Evolutionary conservation across 2,329 filamentous ascomycete genomes (phyloP).

Genomic region (Colletotrichum aenigma): DNA sequence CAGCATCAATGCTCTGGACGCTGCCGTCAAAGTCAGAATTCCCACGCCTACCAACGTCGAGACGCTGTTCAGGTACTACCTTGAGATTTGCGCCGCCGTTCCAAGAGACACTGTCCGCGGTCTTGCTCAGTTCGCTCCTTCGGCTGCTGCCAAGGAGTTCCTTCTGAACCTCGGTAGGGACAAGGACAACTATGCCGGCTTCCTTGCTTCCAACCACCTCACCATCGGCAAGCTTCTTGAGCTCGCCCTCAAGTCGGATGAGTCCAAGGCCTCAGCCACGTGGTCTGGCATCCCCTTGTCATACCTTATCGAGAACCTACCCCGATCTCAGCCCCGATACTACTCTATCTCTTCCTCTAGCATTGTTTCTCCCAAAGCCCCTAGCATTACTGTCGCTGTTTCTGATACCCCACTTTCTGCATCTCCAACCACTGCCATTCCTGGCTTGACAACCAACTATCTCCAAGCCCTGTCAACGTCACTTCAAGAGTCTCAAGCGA

Average conservation of each 20-base stretch:
- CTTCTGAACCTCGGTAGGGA: conserved; percentile 31
- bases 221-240: conserved; percentile 28
- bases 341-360: conserved; percentile 67
- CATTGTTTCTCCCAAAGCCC: conserved; percentile 24
- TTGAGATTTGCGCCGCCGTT: conserved; percentile 42
- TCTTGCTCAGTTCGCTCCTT: not conserved
- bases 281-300: conserved; percentile 41
- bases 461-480: conserved; percentile 19
- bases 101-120: conserved; percentile 29
- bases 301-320: conserved; percentile 59
- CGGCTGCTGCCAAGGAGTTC: not conserved
- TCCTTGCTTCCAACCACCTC: conserved; percentile 25
- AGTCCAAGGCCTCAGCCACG: not conserved
- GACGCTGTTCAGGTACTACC: conserved; percentile 45
- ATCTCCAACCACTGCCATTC: conserved; percentile 27
- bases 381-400: conserved; percentile 4
- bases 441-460: conserved; percentile 30
- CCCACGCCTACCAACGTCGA: conserved; percentile 43
- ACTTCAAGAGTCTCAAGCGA: not conserved
- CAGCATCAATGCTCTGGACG: conserved; percentile 25
- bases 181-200: conserved; percentile 30
- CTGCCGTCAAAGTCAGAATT: conserved; percentile 26
- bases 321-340: conserved; percentile 61
- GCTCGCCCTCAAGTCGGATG: conserved; percentile 15
- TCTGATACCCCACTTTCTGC: conserved; percentile 25